Base-by-base conservation (phyloP, 495 filamentous ascomycete species). In the Daldinia bambusicola region DNA sequence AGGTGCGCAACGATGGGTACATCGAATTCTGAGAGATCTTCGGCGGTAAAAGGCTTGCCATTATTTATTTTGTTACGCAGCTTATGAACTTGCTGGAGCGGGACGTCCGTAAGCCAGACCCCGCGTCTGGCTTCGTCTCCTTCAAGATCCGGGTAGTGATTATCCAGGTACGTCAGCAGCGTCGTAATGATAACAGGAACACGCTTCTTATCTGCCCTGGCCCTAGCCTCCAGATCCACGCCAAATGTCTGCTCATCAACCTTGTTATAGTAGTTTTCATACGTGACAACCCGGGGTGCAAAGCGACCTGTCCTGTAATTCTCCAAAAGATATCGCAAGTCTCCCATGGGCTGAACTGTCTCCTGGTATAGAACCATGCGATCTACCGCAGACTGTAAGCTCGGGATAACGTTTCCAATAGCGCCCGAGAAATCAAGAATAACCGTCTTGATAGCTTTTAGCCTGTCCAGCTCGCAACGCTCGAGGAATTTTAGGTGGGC, bases 321-420 rank as follows among this genome's bases (percentile, higher is more conserved):
- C 82, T 98, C 96, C n/a, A 99, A 84, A 61, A 99, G 85, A 74
- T 98, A 99, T 74, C 96, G 87, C 67, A 98, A 83, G 81, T 99
- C 95, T 36, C 94, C 93, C 14, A 89, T 75, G 9, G 95, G 95
- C 77, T 97, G 96, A 30, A 99, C 92, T 2, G 95, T 98, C 83
- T 99, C 95, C 81, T 99, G 96, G 78, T 96, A 98, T 26, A 98
- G 85, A 90, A 98, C 93, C 95, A 99, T 98, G 74, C 94, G 92
- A 79, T 98, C 96, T 14, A 98, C 93, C 0, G 93, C 92, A 66
- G 95, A 93, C 76, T 98, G 96, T 55, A 99, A 81, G 73, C 91
- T 95, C 14, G 95, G 96, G 73, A 99, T 98, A 72, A 98, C 94
- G 73, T 99, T 98, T 85, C 94, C 95, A 79, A 99, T 92, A 30